Conservation (phyloP, 2,329 filamentous ascomycete genomes). For the Lasiodiplodia sp. region DNA sequence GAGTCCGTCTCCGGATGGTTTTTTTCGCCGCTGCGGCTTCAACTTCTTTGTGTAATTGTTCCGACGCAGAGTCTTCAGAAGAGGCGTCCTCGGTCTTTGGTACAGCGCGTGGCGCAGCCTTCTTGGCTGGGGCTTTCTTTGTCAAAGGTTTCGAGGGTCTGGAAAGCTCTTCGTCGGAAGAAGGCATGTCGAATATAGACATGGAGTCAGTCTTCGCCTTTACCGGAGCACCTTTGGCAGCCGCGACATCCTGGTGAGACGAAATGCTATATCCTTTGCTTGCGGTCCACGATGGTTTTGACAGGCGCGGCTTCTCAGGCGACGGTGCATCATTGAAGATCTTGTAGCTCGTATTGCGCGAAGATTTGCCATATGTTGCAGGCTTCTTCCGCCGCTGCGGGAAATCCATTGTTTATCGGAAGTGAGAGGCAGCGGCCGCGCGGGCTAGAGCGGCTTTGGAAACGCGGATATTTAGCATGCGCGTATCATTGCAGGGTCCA, state of each 20-base stretch:
- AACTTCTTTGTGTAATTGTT: slow-evolving; percentile 21
- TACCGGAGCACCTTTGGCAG: neutral
- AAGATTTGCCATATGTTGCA: slow-evolving; percentile 49
- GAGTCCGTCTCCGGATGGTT: neutral
- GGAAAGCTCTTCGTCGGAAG: slow-evolving; percentile 37
- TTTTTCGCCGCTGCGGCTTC: slow-evolving; percentile 23
- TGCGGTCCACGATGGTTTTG: slow-evolving; percentile 17
- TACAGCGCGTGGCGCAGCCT: neutral
- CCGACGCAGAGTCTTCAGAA: slow-evolving; percentile 28
- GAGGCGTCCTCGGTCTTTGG: neutral
- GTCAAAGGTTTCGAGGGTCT: neutral
- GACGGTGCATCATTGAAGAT: slow-evolving; percentile 40
- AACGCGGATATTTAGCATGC: neutral
- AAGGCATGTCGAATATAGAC: slow-evolving; percentile 53
- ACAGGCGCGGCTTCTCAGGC: slow-evolving; percentile 43
- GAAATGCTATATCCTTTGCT: neutral
- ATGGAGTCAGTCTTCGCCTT: slow-evolving; percentile 17
- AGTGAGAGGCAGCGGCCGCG: slow-evolving; percentile 3
- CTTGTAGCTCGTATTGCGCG: slow-evolving; percentile 37
- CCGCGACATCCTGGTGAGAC: slow-evolving; percentile 6
- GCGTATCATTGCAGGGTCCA: slow-evolving; percentile 3
- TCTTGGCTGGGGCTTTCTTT: neutral
- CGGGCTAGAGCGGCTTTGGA: neutral
- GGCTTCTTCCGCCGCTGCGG: slow-evolving; percentile 45
- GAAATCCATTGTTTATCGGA: slow-evolving; percentile 25